A percentile compares a stretch with the other conserved stretches of the same genome.
phyloP scores from a whole-genome alignment of 2,329 filamentous ascomycete genomes.

The Colletotrichum sublineola region DNA sequence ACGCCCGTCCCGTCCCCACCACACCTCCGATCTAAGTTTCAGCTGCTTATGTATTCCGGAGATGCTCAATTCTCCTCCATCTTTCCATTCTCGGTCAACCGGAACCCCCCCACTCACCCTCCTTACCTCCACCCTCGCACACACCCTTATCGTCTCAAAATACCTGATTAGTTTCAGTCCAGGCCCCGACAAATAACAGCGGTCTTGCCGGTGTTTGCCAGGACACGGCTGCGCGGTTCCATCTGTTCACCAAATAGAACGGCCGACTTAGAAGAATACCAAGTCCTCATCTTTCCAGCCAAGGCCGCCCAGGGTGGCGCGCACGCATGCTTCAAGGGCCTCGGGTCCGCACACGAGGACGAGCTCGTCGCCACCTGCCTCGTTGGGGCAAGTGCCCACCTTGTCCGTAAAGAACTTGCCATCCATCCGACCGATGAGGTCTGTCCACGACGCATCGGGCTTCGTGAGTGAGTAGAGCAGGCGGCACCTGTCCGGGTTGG shows the following conservation, averaged over 20 bases:
- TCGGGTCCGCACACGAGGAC: constrained; percentile 85
- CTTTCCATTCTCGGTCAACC: not conserved
- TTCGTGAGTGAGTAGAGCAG: constrained; percentile 79
- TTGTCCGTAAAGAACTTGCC: constrained; percentile 72
- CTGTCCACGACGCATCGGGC: constrained; percentile 74
- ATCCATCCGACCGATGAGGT: constrained; percentile 76
- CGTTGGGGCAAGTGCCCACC: constrained; percentile 56
- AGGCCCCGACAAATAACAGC: not conserved
- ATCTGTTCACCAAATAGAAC: not conserved
- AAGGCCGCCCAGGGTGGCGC: constrained; percentile 63
- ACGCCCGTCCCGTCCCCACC: constrained; percentile 14
- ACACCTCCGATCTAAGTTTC: constrained; percentile 14
- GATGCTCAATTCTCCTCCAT: constrained; percentile 21
- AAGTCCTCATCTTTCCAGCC: constrained; percentile 82
- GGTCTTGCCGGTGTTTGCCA: not conserved
- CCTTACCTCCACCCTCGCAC: not conserved
- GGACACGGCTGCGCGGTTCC: not conserved
- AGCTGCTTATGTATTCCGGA: constrained; percentile 30
- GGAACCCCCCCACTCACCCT: constrained; percentile 2
- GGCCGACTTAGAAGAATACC: constrained; percentile 74
- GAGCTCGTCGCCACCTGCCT: constrained; percentile 64
- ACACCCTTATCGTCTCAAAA: not conserved
- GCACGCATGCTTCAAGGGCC: constrained; percentile 77
- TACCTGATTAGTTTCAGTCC: too few relatives aligned
- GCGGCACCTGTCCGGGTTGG: constrained; percentile 69